Conservation (phyloP, 495 filamentous ascomycete species). For the Penicillium alfredii region DNA sequence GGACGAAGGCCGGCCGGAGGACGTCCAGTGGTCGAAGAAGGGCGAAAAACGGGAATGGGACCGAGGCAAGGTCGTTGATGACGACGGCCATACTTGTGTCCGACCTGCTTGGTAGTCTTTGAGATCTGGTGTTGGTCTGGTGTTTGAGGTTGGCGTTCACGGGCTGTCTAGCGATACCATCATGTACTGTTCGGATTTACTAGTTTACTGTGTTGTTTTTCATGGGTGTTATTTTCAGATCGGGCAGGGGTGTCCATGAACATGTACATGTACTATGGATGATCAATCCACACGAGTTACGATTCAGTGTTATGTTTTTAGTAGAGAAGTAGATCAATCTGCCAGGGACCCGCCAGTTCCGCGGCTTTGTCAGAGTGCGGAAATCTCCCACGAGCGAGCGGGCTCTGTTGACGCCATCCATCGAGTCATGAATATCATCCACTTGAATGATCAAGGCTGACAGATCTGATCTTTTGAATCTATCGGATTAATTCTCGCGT, state of each 20-base stretch:
- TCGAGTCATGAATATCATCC: too few relatives aligned
- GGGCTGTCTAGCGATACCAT: slow-evolving; percentile 9
- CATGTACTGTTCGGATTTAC: too few relatives aligned
- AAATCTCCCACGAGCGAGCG: slow-evolving; percentile 19
- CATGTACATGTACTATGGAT: too few relatives aligned
- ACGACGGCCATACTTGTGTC: slow-evolving; percentile 52
- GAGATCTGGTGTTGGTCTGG: not conserved
- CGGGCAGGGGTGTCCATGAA: too few relatives aligned
- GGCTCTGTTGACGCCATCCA: too few relatives aligned
- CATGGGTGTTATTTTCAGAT: not conserved
- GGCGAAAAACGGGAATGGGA: slow-evolving; percentile 91
- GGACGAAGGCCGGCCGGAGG: slow-evolving; percentile 51
- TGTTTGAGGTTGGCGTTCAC: slow-evolving; percentile 12
- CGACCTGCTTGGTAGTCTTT: slow-evolving; percentile 40
- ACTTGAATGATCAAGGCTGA: not conserved
- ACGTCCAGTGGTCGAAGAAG: slow-evolving; percentile 72
- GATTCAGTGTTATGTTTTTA: too few relatives aligned
- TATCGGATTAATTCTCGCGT: not conserved
- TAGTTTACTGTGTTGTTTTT: too few relatives aligned
- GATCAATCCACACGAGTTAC: too few relatives aligned
- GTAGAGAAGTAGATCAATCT: too few relatives aligned
- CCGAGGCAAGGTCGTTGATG: slow-evolving; percentile 69
- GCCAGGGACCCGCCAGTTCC: slow-evolving; percentile 14
- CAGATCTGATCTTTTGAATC: not conserved
- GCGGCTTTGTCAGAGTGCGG: slow-evolving; percentile 36